Percentiles rank a stretch among this genome's conserved stretches.
Conservation (phyloP, 768 basidiomycete genomes). For the Tubosaeta sp. region DNA sequence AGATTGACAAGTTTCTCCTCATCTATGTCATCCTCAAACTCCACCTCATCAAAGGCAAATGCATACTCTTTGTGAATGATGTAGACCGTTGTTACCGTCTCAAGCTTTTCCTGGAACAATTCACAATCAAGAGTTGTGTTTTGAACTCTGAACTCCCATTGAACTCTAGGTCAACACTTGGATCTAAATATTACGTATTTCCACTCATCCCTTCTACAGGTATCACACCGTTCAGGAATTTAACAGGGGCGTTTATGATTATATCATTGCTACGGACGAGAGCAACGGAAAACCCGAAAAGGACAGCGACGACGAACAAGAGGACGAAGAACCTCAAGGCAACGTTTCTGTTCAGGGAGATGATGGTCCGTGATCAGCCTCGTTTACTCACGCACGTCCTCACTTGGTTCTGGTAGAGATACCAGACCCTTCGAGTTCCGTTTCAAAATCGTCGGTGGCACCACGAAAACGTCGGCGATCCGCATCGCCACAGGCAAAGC, state of each 20-base stretch:
- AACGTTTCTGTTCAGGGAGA: slow-evolving; percentile 9
- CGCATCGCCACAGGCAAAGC: slow-evolving; percentile 34
- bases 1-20: slow-evolving; percentile 96
- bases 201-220: slow-evolving; percentile 35
- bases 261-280: slow-evolving; percentile 98
- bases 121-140: slow-evolving; percentile 93
- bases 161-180: slow-evolving; percentile 66
- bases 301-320: slow-evolving; percentile 46
- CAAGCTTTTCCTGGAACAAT: slow-evolving; percentile 97
- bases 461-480: slow-evolving; percentile 59
- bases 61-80: slow-evolving; percentile 93
- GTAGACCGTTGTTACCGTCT: slow-evolving; percentile 92
- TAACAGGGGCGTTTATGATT: slow-evolving; percentile 97
- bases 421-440: slow-evolving; percentile 28
- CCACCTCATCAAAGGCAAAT: slow-evolving; percentile 93
- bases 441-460: slow-evolving; percentile 9
- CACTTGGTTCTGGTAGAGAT: slow-evolving; percentile 37
- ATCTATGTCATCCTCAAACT: slow-evolving; percentile 96
- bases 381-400: slow-evolving; percentile 26
- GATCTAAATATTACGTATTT: neutral
- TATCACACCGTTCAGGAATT: slow-evolving; percentile 98
- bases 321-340: slow-evolving; percentile 25
- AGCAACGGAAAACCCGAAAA: slow-evolving; percentile 51
- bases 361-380: slow-evolving; percentile 26
- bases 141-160: slow-evolving; percentile 94